These are phyloP conservation scores for Hypericum perforatum DNA, from an alignment of 345 rosid genomes.

Conservation along the genomic window DNA sequence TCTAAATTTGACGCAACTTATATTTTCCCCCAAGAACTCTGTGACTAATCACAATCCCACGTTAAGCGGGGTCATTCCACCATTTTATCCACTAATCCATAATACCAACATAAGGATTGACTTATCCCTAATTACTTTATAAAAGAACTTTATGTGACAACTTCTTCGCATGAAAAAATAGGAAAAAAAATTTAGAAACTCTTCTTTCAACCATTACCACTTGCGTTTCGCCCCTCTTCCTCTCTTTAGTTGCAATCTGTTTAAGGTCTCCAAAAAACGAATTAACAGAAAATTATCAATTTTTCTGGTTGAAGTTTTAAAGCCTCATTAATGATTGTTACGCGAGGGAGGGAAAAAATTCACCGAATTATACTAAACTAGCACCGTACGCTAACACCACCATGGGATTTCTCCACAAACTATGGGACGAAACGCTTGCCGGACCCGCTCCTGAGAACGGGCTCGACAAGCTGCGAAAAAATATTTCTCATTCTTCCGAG, in stretches of 20 bases:
- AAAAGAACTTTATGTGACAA: slow-evolving; percentile 21
- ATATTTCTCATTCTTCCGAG: slow-evolving; percentile 37
- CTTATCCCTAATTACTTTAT: slow-evolving; percentile 10
- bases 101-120: slow-evolving; percentile 4
- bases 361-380: not conserved
- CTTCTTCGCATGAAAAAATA: not conserved
- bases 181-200: not conserved
- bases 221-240: slow-evolving; percentile 26
- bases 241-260: slow-evolving; percentile 41
- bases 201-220: slow-evolving; percentile 16
- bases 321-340: slow-evolving; percentile 36
- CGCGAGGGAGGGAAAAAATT: slow-evolving; percentile 12
- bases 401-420: slow-evolving; percentile 71
- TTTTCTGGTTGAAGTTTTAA: not conserved
- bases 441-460: slow-evolving; percentile 82
- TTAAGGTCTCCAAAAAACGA: slow-evolving; percentile 11
- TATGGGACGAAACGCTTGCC: slow-evolving; percentile 94
- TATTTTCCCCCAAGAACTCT: not conserved
- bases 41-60: slow-evolving; percentile 28
- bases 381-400: not conserved
- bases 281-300: not conserved
- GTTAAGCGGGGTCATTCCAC: slow-evolving; percentile 27
- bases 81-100: slow-evolving; percentile 17
- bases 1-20: no score
- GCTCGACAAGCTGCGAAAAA: slow-evolving; percentile 45